Percentiles rank a stretch among this genome's conserved stretches.
phyloP scores from a whole-genome alignment of 2,329 filamentous ascomycete species.

The Talaromyces albobiverticillius region DNA sequence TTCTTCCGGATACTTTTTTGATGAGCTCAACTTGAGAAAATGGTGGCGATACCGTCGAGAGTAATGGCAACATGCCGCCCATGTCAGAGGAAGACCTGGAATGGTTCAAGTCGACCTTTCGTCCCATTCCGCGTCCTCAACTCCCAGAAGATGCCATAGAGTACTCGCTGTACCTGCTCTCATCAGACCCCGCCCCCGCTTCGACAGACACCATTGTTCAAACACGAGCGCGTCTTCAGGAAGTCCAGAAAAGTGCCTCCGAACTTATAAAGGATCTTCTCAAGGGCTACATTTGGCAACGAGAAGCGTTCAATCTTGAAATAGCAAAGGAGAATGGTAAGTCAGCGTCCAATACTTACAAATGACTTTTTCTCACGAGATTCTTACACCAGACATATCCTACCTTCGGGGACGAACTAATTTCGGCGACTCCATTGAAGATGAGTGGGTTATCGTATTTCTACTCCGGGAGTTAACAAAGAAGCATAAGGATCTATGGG shows the following conservation, averaged over 20 bases:
- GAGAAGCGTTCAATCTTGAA: slow-evolving; percentile 73
- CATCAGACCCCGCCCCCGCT: slow-evolving; percentile 53
- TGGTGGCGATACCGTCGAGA: slow-evolving; percentile 4
- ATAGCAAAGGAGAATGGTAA: slow-evolving; percentile 59
- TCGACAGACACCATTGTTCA: slow-evolving; percentile 53
- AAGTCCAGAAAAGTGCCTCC: slow-evolving; percentile 66
- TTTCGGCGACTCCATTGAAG: slow-evolving; percentile 91
- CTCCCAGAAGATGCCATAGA: slow-evolving; percentile 82
- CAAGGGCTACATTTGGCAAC: slow-evolving; percentile 94
- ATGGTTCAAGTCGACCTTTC: slow-evolving; percentile 65
- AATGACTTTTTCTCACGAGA: background rate
- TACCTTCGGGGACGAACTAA: slow-evolving; percentile 75
- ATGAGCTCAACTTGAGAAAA: slow-evolving; percentile 3
- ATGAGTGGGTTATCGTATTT: slow-evolving; percentile 96
- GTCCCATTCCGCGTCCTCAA: slow-evolving; percentile 60
- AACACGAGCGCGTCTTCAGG: slow-evolving; percentile 62
- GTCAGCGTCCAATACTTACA: background rate
- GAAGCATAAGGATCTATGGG: slow-evolving; percentile 71
- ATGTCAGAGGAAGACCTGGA: slow-evolving; percentile 57
- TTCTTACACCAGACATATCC: slow-evolving; percentile 39
- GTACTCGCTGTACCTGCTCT: slow-evolving; percentile 74
- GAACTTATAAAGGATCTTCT: slow-evolving; percentile 63
- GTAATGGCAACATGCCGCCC: slow-evolving; percentile 34
- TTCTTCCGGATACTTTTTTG: slow-evolving; percentile 8
- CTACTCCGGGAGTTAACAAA: slow-evolving; percentile 77